Conservation (phyloP, 371 early-diverging fungal species). For the Gilbertella persicaria region DNA sequence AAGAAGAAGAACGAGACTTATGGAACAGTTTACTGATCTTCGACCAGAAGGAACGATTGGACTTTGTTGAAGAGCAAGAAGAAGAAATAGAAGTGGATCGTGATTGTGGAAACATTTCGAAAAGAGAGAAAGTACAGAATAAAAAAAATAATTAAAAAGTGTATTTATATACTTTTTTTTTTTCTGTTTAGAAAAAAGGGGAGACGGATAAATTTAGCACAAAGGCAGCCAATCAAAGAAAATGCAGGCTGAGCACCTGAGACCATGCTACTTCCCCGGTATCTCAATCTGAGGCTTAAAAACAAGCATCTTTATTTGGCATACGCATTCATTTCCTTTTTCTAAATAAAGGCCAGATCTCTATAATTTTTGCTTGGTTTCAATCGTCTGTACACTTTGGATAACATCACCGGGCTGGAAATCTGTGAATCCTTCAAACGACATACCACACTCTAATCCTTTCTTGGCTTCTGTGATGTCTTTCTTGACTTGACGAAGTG, state of each 20-base stretch:
- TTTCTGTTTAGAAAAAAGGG: not conserved
- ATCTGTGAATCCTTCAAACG: constrained; percentile 77
- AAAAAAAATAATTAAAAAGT: constrained; percentile 1
- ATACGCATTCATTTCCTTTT: not conserved
- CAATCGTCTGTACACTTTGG: constrained; percentile 63
- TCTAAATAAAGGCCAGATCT: not conserved
- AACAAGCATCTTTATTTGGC: not conserved
- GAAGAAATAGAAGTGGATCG: constrained; percentile 5
- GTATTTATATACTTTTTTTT: constrained; percentile 17
- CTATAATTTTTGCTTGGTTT: constrained; percentile 51
- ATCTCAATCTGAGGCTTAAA: not conserved
- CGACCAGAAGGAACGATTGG: constrained; percentile 21
- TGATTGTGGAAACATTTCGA: constrained; percentile 5
- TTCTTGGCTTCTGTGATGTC: constrained; percentile 86
- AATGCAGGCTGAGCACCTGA: constrained; percentile 9
- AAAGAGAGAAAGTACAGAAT: not conserved
- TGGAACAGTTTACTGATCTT: constrained; percentile 18
- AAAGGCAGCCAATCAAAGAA: constrained; percentile 11
- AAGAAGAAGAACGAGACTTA: not conserved
- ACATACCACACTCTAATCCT: constrained; percentile 92
- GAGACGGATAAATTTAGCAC: constrained; percentile 3
- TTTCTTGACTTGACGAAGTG: constrained; percentile 83
- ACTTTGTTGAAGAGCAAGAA: constrained; percentile 16
- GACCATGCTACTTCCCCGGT: constrained; percentile 7
- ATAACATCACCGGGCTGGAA: constrained; percentile 83